A percentile compares a stretch with the other conserved stretches of the same genome.
phyloP scores from a whole-genome alignment of 2,329 filamentous ascomycete genomes.

The Talaromyces verruculosus region DNA sequence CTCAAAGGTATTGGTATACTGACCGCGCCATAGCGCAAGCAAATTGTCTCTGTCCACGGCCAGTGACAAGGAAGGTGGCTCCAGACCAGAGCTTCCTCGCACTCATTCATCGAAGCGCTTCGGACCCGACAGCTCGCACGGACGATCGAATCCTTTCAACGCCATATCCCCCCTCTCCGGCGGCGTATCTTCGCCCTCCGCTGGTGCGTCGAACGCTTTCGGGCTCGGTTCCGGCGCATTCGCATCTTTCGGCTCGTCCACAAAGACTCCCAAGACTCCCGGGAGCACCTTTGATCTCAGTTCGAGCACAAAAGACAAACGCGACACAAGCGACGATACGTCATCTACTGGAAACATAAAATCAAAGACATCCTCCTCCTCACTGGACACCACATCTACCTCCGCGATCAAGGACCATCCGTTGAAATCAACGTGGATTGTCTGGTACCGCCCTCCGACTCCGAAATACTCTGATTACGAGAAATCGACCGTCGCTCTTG shows the following conservation, averaged over 20 bases:
- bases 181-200: conserved; percentile 71
- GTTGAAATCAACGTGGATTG: conserved; percentile 86
- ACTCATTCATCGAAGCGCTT: conserved; percentile 70
- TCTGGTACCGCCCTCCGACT: conserved; percentile 96
- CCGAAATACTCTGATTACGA: conserved; percentile 98
- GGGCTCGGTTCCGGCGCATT: conserved; percentile 93
- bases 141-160: conserved; percentile 74
- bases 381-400: conserved; percentile 39
- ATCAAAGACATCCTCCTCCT: conserved; percentile 44
- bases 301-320: conserved; percentile 64
- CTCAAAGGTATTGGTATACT: conserved; percentile 26
- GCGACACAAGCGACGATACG: conserved; percentile 52
- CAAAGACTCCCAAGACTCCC: conserved; percentile 83
- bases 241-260: conserved; percentile 80
- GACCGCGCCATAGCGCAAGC: conserved; percentile 60
- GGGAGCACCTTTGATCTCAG: conserved; percentile 77
- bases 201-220: conserved; percentile 81
- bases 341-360: conserved; percentile 31
- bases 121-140: conserved; percentile 70
- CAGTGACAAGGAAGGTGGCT: conserved; percentile 55
- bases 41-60: conserved; percentile 88
- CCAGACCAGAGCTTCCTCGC: conserved; percentile 60
- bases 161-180: conserved; percentile 69
- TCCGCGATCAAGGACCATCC: conserved; percentile 51
- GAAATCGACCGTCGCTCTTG: conserved; percentile 88